Evolutionary conservation across 352 stramenopile species (phyloP).

Genomic region (Elongisporangium prolatum): DNA sequence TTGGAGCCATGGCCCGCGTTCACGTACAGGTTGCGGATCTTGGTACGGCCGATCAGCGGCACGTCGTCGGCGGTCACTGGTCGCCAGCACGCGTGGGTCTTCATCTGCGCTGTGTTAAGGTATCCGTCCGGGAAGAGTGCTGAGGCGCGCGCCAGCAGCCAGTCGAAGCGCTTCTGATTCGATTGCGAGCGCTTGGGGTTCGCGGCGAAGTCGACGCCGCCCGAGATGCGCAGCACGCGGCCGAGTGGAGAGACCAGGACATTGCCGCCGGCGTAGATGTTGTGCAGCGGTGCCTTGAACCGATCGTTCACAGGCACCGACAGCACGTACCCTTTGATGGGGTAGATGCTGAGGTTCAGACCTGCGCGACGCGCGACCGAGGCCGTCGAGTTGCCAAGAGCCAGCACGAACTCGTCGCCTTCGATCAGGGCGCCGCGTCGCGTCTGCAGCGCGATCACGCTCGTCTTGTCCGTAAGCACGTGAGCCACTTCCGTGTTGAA

Average conservation of each 20-base stretch:
- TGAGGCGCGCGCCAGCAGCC: slow-evolving; percentile 70
- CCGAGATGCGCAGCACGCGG: slow-evolving; percentile 67
- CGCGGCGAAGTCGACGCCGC: slow-evolving; percentile 72
- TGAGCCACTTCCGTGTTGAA: slow-evolving; percentile 83
- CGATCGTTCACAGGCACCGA: slow-evolving; percentile 65
- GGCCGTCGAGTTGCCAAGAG: slow-evolving; percentile 73
- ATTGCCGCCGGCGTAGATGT: slow-evolving; percentile 78
- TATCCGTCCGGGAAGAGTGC: slow-evolving; percentile 80
- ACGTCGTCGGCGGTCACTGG: slow-evolving; percentile 83
- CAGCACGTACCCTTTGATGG: slow-evolving; percentile 84
- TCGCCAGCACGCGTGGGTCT: slow-evolving; percentile 76
- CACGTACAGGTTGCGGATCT: slow-evolving; percentile 78
- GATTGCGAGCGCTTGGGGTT: slow-evolving; percentile 54
- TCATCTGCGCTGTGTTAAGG: slow-evolving; percentile 72
- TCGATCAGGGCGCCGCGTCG: slow-evolving; percentile 78
- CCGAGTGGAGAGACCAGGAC: slow-evolving; percentile 74
- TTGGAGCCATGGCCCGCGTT: slow-evolving; percentile 85
- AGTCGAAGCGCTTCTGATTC: slow-evolving; percentile 71
- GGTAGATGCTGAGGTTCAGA: slow-evolving; percentile 77
- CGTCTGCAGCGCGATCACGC: slow-evolving; percentile 78
- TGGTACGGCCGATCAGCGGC: slow-evolving; percentile 73
- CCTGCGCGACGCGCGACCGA: slow-evolving; percentile 61
- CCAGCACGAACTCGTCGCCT: slow-evolving; percentile 83
- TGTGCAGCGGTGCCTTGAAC: slow-evolving; percentile 66
- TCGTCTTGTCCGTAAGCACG: slow-evolving; percentile 68